phyloP scores from a whole-genome alignment of 2,329 filamentous ascomycete species.

The Helminthosporium solani region DNA sequence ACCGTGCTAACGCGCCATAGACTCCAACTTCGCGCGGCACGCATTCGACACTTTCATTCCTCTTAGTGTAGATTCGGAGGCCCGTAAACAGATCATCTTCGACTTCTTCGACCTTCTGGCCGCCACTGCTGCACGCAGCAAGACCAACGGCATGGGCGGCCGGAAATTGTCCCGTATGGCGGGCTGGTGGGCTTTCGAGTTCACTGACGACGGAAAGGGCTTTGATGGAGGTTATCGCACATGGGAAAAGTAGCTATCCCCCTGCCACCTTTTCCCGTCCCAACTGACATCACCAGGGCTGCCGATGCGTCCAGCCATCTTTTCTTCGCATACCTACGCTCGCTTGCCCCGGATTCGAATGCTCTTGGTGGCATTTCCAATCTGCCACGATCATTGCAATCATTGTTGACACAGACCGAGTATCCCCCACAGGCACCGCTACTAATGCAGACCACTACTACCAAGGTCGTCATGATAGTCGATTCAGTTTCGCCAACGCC shows the following conservation, averaged over 20 bases:
- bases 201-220: constrained; percentile 79
- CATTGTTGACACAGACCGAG: constrained; percentile 86
- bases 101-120: constrained; percentile 94
- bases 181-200: constrained; percentile 98
- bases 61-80: constrained; percentile 83
- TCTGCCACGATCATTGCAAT: constrained; percentile 86
- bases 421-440: constrained; percentile 82
- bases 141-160: constrained; percentile 88
- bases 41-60: constrained; percentile 97
- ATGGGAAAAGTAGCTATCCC: constrained; percentile 69
- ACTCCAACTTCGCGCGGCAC: constrained; percentile 87
- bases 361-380: constrained; percentile 76
- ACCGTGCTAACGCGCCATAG: constrained; percentile 50
- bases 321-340: constrained; percentile 96
- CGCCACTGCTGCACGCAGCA: constrained; percentile 88
- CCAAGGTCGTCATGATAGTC: constrained; percentile 95
- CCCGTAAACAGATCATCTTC: constrained; percentile 85
- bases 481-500: constrained; percentile 92
- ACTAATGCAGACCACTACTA: constrained; percentile 75
- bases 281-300: constrained; percentile 59
- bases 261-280: neutral
- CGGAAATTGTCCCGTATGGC: constrained; percentile 93
- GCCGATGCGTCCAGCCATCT: constrained; percentile 95
- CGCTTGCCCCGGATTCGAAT: constrained; percentile 74
- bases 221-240: constrained; percentile 93